A percentile compares a stretch with the other conserved stretches of the same genome.
Conservation (phyloP, 768 basidiomycete genomes). For the Russula compacta region DNA sequence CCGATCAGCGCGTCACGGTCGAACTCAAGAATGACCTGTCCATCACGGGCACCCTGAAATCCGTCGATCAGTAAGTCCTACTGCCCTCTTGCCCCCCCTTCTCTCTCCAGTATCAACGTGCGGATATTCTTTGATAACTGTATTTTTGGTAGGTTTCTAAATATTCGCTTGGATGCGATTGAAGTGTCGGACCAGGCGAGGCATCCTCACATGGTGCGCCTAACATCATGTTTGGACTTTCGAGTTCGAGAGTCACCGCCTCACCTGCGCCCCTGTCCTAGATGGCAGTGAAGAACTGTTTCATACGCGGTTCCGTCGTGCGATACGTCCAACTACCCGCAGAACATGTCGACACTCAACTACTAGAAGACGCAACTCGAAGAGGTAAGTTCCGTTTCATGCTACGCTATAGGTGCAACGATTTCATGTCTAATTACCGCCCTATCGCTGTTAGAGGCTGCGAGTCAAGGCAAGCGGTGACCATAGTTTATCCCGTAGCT, state of each 20-base stretch:
- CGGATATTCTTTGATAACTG: not conserved
- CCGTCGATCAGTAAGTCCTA: slow-evolving; percentile 81
- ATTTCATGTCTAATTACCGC: not conserved
- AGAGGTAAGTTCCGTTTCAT: slow-evolving; percentile 52
- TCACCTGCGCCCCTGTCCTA: slow-evolving; percentile 25
- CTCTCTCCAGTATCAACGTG: too few relatives aligned
- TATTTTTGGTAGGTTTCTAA: slow-evolving; percentile 58
- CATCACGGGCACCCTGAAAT: slow-evolving; percentile 91
- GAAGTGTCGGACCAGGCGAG: slow-evolving; percentile 84
- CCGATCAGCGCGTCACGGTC: slow-evolving; percentile 93
- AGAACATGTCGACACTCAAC: slow-evolving; percentile 87
- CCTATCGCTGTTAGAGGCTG: slow-evolving; percentile 5
- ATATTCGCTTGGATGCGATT: slow-evolving; percentile 93
- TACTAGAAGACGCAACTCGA: slow-evolving; percentile 93
- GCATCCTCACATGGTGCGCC: slow-evolving; percentile 91
- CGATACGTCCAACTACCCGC: slow-evolving; percentile 94
- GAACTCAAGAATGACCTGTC: slow-evolving; percentile 98
- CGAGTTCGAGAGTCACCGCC: not conserved
- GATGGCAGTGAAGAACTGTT: slow-evolving; percentile 99
- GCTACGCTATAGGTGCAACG: not conserved
- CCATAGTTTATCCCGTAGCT: not conserved
- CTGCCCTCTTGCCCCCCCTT: slow-evolving; percentile 25
- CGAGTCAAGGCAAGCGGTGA: slow-evolving; percentile 12
- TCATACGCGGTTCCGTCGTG: slow-evolving; percentile 96
- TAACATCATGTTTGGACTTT: not conserved